Evolutionary conservation across 1,284 basidiomycete species (phyloP).

Genomic region (Cutaneotrichosporon daszewskae): DNA sequence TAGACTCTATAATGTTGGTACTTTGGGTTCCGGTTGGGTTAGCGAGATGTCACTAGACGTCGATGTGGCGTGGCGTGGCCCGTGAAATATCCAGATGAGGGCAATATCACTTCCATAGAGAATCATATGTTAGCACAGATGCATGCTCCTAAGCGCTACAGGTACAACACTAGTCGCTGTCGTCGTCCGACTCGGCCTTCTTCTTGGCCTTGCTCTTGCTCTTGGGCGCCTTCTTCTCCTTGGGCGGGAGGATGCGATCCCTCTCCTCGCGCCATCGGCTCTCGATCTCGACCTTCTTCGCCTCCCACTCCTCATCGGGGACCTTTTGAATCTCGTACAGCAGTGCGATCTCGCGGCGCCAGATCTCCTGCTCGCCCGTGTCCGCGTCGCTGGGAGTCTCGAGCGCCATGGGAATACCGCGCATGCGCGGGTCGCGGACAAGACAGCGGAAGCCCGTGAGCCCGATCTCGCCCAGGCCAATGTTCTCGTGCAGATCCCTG

Average conservation of each 20-base stretch:
- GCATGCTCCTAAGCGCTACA: too few relatives aligned
- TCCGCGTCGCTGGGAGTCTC: conserved; percentile 59
- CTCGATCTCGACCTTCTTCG: conserved; percentile 28
- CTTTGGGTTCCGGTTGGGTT: too few relatives aligned
- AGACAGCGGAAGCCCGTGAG: conserved; percentile 62
- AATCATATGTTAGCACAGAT: too few relatives aligned
- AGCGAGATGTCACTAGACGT: too few relatives aligned
- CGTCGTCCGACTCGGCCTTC: conserved; percentile 20
- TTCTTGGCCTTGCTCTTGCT: conserved; percentile 18
- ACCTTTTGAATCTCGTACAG: conserved; percentile 45
- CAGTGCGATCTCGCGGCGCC: conserved; percentile 63
- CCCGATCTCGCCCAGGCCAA: conserved; percentile 70
- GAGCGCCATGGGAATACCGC: conserved; percentile 69
- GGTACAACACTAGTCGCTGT: conserved; percentile 12
- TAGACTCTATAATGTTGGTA: too few relatives aligned
- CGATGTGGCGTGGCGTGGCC: too few relatives aligned
- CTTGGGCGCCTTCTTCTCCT: conserved; percentile 29
- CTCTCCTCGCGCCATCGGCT: conserved; percentile 33
- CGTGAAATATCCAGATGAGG: too few relatives aligned
- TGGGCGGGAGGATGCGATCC: conserved; percentile 37
- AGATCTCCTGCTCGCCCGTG: conserved; percentile 54
- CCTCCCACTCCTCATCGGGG: conserved; percentile 35
- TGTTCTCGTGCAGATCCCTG: conserved; percentile 76
- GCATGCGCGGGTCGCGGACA: conserved; percentile 62
- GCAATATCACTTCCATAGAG: too few relatives aligned